These are phyloP conservation scores for Avena atlantica DNA, from an alignment of 176 grass and related monocot species.

Conservation along the genomic window DNA sequence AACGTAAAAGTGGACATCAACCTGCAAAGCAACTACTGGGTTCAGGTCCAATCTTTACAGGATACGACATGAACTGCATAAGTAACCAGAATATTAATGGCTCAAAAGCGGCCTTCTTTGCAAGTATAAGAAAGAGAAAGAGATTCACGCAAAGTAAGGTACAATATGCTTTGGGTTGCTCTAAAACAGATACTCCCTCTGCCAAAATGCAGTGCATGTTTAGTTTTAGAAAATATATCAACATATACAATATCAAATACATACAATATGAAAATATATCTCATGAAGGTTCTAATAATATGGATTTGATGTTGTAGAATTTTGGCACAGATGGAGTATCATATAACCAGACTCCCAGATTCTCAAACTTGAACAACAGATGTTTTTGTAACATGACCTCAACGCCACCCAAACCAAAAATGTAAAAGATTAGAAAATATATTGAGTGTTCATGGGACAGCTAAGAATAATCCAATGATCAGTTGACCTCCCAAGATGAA, in stretches of 20 bases:
- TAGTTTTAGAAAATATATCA: no score
- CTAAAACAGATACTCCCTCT: background rate
- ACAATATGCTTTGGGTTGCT: background rate
- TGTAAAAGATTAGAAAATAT: background rate
- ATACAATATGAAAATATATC: no score
- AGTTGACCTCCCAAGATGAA: background rate
- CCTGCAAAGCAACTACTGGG: slow-evolving; percentile 41
- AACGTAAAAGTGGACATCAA: slow-evolving; percentile 23
- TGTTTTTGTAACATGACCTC: background rate
- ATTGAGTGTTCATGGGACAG: background rate
- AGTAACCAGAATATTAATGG: background rate
- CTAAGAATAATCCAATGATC: slow-evolving; percentile 3
- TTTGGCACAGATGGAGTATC: background rate
- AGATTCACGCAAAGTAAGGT: slow-evolving; percentile 4
- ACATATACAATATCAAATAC: no score
- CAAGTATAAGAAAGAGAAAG: background rate
- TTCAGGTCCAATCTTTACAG: slow-evolving; percentile 38
- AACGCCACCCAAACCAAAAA: background rate
- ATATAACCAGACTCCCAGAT: background rate
- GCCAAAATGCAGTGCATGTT: no score
- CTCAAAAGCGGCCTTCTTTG: background rate
- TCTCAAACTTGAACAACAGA: slow-evolving; percentile 8
- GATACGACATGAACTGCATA: background rate
- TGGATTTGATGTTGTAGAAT: no score
- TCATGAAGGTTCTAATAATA: no score